Percentiles rank a stretch among this genome's conserved stretches.
Conservation (phyloP, 2,329 filamentous ascomycete genomes). For the Alternaria hordeiaustralica region DNA sequence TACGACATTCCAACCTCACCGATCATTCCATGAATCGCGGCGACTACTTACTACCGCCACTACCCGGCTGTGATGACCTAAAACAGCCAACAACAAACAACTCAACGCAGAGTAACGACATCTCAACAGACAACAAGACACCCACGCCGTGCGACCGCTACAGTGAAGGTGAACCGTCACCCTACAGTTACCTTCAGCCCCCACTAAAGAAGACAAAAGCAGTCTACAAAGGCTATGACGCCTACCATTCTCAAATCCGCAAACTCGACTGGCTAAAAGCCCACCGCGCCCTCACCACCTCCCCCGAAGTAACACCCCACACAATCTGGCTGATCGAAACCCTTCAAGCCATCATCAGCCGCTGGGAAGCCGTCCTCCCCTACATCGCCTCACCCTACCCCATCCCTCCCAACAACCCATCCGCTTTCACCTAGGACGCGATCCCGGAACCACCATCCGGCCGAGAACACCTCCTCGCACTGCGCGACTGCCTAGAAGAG, state of each 20-base stretch:
- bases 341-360: background rate
- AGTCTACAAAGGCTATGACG: background rate
- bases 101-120: background rate
- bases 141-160: background rate
- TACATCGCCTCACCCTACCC: background rate
- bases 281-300: background rate
- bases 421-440: background rate
- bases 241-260: background rate
- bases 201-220: background rate
- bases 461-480: background rate
- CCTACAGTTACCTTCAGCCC: too few species aligned
- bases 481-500: background rate
- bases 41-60: background rate
- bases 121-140: background rate
- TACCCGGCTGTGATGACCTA: background rate
- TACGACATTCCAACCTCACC: background rate
- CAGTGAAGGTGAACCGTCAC: background rate
- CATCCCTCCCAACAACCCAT: background rate
- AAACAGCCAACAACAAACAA: background rate
- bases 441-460: background rate
- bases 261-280: background rate
- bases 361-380: background rate
- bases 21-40: background rate
- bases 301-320: background rate
- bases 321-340: background rate